Conservation (phyloP, 2,329 filamentous ascomycete species). For the Colletotrichum noveboracense region DNA sequence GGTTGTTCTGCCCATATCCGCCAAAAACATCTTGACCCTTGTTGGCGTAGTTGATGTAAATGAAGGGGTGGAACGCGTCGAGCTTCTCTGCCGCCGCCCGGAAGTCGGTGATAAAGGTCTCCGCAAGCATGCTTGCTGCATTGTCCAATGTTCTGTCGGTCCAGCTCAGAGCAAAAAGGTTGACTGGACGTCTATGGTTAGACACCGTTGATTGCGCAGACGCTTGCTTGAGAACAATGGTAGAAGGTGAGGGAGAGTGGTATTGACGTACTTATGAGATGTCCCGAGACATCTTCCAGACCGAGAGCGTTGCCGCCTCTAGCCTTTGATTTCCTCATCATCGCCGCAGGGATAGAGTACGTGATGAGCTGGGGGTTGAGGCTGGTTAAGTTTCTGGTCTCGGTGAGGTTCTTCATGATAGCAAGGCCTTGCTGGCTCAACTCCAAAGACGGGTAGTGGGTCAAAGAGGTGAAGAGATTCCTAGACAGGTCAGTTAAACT, state of each 20-base stretch:
- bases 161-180: too few species aligned
- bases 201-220: neutral
- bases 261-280: neutral
- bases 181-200: too few species aligned
- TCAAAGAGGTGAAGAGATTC: neutral
- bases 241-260: neutral
- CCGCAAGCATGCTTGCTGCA: neutral
- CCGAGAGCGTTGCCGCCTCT: neutral
- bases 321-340: neutral
- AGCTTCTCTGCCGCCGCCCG: neutral
- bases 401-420: neutral
- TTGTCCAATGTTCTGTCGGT: neutral
- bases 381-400: neutral
- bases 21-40: neutral
- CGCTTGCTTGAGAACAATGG: neutral
- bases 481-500: neutral
- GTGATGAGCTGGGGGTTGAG: neutral
- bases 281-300: neutral
- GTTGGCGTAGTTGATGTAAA: neutral
- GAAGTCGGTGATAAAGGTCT: neutral
- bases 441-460: neutral
- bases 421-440: neutral
- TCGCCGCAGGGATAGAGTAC: neutral
- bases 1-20: neutral
- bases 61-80: neutral